phyloP scores from a whole-genome alignment of 345 rosid species.

The Salix purpurea region DNA sequence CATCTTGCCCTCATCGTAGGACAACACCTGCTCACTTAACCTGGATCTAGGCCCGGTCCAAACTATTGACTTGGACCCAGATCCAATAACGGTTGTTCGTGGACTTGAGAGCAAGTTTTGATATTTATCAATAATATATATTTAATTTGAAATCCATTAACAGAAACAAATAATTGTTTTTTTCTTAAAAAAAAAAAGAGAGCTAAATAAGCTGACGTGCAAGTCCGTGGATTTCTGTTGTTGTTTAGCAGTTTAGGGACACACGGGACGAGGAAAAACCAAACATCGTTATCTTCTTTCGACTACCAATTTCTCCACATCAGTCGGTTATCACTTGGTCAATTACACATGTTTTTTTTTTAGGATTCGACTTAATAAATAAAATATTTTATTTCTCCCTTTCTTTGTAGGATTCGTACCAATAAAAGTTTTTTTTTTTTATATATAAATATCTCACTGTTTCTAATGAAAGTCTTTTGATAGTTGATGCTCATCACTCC shows the following conservation, averaged over 20 bases:
- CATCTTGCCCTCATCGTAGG: background rate
- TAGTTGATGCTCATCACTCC: background rate
- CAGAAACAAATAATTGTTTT: no score
- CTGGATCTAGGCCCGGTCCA: background rate
- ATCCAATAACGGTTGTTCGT: no score
- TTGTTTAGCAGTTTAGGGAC: background rate
- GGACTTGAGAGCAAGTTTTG: no score
- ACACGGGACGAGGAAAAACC: constrained; percentile 20
- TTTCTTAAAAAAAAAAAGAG: background rate
- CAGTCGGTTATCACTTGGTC: constrained; percentile 43
- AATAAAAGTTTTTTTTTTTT: background rate
- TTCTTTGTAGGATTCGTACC: background rate
- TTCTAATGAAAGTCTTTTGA: constrained; percentile 27
- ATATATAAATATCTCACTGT: constrained; percentile 9
- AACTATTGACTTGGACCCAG: accelerated
- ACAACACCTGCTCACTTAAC: no score
- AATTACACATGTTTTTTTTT: constrained; percentile 20
- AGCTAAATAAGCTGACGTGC: constrained; percentile 28
- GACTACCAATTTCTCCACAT: constrained; percentile 12
- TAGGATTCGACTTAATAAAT: constrained; percentile 7
- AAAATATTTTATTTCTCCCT: background rate
- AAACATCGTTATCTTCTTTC: constrained; percentile 29
- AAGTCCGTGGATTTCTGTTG: constrained; percentile 27
- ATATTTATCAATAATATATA: no score
- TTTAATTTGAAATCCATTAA: no score